Percentiles rank a stretch among this genome's conserved stretches.
Evolutionary conservation across 441 rosid genomes (phyloP).

Genomic region (Euphorbia schlechtendalii): DNA sequence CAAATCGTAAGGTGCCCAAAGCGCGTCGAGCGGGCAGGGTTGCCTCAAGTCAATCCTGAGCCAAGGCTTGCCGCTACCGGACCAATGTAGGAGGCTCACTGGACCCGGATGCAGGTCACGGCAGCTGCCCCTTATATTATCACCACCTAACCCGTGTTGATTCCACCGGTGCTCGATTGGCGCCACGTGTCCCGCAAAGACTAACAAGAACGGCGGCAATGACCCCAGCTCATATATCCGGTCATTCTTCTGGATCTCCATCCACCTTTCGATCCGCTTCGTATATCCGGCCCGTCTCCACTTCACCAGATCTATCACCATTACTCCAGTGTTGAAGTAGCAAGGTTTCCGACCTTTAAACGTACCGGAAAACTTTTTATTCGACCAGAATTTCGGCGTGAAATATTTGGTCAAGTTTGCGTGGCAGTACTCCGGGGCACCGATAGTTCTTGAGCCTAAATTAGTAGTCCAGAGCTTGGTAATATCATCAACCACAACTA

Average conservation of each 20-base stretch:
- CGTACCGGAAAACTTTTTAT: constrained; percentile 38
- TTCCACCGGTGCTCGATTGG: constrained; percentile 91
- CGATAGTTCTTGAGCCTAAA: constrained; percentile 53
- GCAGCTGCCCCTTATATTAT: constrained; percentile 79
- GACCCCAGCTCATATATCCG: constrained; percentile 86
- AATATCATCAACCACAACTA: constrained; percentile 73
- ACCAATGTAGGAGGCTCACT: constrained; percentile 82
- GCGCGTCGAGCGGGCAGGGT: constrained; percentile 63
- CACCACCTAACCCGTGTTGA: constrained; percentile 86
- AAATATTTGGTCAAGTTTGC: constrained; percentile 81
- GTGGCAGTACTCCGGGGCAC: constrained; percentile 87
- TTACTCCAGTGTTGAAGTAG: constrained; percentile 84
- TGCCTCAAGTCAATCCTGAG: constrained; percentile 59
- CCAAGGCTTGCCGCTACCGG: constrained; percentile 97
- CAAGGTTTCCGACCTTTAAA: constrained; percentile 58
- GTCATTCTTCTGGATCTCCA: constrained; percentile 72
- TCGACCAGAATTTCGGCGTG: constrained; percentile 62
- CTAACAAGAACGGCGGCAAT: constrained; percentile 71
- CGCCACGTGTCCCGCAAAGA: constrained; percentile 72
- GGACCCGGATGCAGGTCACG: constrained; percentile 86
- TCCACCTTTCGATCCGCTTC: constrained; percentile 74
- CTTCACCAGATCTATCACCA: constrained; percentile 75
- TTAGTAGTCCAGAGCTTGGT: constrained; percentile 60
- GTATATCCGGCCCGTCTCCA: constrained; percentile 76
- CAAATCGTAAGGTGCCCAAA: constrained; percentile 79